phyloP scores from a whole-genome alignment of 1,139 yeast genomes.

The Nematodospora anomalae region DNA sequence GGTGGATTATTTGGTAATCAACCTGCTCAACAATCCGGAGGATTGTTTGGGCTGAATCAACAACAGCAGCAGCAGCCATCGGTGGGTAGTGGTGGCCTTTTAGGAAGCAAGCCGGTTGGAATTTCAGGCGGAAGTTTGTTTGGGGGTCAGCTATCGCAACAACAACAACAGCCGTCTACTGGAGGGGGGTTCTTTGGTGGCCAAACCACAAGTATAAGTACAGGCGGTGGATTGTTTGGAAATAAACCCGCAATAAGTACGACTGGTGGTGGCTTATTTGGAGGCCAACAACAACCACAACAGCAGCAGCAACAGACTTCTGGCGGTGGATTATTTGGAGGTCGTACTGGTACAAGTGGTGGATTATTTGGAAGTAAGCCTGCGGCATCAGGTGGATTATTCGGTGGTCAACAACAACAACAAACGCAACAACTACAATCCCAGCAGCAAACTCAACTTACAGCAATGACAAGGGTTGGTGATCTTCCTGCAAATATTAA shows the following conservation, averaged over 20 bases:
- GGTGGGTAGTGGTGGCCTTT: slow-evolving; percentile 4
- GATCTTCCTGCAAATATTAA: slow-evolving; percentile 80
- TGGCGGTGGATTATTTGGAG: slow-evolving; percentile 33
- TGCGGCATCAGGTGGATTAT: slow-evolving; percentile 18
- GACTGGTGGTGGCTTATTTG: slow-evolving; percentile 16
- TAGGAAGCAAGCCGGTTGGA: slow-evolving; percentile 1
- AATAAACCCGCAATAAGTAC: slow-evolving; percentile 9
- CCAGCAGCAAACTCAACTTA: slow-evolving; percentile 44
- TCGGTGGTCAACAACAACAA: slow-evolving; percentile 18
- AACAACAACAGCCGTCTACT: slow-evolving; percentile 5
- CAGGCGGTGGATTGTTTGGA: slow-evolving; percentile 24
- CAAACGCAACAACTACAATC: slow-evolving; percentile 14
- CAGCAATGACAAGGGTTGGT: slow-evolving; percentile 83
- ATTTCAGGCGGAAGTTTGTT: slow-evolving; percentile 17
- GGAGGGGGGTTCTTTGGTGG: slow-evolving; percentile 18
- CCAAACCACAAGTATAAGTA: slow-evolving; percentile 11
- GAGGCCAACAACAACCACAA: slow-evolving; percentile 12
- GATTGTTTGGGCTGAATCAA: slow-evolving; percentile 5
- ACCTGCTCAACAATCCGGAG: slow-evolving; percentile 8
- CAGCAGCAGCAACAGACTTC: slow-evolving; percentile 8
- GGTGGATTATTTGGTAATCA: slow-evolving; percentile 24
- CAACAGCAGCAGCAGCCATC: slow-evolving; percentile 6
- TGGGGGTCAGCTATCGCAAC: slow-evolving; percentile 12
- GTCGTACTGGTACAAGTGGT: background rate
- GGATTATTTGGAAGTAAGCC: background rate